phyloP scores from a whole-genome alignment of 2,329 filamentous ascomycete species.

The Mycocentrospora acerina region DNA sequence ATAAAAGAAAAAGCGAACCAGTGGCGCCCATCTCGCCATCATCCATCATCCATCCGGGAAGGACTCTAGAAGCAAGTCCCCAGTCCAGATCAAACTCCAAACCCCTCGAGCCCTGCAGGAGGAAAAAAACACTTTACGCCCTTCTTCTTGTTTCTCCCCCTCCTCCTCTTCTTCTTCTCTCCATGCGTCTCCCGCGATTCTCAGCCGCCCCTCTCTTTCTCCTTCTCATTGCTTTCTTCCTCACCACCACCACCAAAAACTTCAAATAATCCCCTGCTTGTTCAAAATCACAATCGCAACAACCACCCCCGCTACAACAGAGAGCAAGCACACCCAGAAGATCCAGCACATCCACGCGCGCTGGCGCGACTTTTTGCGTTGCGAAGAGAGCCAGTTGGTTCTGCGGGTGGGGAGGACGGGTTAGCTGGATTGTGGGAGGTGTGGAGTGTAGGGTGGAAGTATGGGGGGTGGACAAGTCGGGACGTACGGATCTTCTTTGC shows the following conservation, averaged over 20 bases:
- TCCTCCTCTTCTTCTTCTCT: background rate
- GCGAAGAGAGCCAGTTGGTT: constrained; percentile 55
- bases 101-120: no score
- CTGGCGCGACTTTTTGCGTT: constrained; percentile 51
- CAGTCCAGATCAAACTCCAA: no score
- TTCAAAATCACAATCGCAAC: constrained; percentile 50
- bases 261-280: constrained; percentile 29
- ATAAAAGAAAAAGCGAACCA: no score
- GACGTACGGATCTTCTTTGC: constrained; percentile 25
- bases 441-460: constrained; percentile 1
- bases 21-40: no score
- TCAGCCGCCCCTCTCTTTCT: background rate
- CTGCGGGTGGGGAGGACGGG: constrained; percentile 45
- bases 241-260: background rate
- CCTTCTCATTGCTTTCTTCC: background rate
- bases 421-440: constrained; percentile 14
- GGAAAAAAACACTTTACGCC: no score
- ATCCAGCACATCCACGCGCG: constrained; percentile 51
- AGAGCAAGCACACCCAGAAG: constrained; percentile 51
- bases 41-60: no score
- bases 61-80: no score
- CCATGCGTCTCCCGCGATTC: background rate
- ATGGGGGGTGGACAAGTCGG: background rate
- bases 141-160: background rate
- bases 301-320: constrained; percentile 49